Percentiles rank a stretch among this genome's conserved stretches.
Evolutionary conservation across 352 stramenopile species (phyloP).

Genomic region (Lagenidium giganteum): DNA sequence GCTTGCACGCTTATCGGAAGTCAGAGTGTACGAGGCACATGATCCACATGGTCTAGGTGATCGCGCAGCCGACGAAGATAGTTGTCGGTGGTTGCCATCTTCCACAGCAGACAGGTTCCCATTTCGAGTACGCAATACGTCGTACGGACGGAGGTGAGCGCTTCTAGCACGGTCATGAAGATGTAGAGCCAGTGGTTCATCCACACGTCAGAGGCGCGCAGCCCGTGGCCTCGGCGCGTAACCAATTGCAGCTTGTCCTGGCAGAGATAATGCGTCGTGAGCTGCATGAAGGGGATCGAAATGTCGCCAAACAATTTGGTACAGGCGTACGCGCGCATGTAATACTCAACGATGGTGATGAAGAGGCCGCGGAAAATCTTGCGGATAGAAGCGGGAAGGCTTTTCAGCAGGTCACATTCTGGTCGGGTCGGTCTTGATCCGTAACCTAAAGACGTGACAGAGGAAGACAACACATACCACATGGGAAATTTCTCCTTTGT

Average conservation of each 20-base stretch:
- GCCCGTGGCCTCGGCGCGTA: background rate
- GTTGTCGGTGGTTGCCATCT: constrained; percentile 11
- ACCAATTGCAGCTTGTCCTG: too few species aligned
- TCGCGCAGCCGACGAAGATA: constrained; percentile 12
- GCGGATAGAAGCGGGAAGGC: too few species aligned
- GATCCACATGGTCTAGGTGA: constrained; percentile 15
- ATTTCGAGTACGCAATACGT: constrained; percentile 9
- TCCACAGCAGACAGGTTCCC: constrained; percentile 14
- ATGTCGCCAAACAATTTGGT: background rate
- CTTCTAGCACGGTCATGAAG: constrained; percentile 8
- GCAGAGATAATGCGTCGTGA: too few species aligned
- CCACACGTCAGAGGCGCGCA: constrained; percentile 10
- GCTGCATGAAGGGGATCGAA: too few species aligned
- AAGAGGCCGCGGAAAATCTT: constrained; percentile 16
- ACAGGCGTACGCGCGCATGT: constrained; percentile 7
- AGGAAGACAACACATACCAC: too few species aligned
- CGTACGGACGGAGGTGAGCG: constrained; percentile 5
- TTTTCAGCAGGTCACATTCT: too few species aligned
- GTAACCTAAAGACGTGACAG: too few species aligned
- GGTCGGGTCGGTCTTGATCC: too few species aligned
- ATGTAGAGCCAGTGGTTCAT: constrained; percentile 22
- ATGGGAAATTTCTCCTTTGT: too few species aligned
- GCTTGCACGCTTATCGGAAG: constrained; percentile 7
- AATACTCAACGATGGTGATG: constrained; percentile 1
- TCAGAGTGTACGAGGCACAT: constrained; percentile 13